Percentiles rank a stretch among this genome's conserved stretches.
Conservation (phyloP, 306 rosid species). For the Oemleria cerasiformis region DNA sequence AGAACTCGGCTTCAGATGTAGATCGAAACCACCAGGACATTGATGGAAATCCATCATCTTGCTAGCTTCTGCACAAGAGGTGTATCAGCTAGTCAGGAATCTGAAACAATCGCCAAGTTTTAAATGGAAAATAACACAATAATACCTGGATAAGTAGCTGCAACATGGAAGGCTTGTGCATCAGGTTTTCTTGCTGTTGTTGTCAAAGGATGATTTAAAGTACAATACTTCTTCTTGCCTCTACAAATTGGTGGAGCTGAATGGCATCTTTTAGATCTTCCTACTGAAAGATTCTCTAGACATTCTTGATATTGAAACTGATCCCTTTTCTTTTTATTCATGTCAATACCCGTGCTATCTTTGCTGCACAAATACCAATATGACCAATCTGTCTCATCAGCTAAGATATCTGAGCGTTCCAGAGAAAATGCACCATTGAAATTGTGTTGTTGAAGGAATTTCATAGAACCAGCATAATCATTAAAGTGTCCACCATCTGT, state of each 20-base stretch:
- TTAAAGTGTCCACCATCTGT: constrained; percentile 29
- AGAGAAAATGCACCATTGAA: constrained; percentile 23
- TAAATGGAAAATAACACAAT: constrained; percentile 18
- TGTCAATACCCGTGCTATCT: constrained; percentile 30
- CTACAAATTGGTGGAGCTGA: constrained; percentile 83
- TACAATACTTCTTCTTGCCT: constrained; percentile 53
- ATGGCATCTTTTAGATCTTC: constrained; percentile 59
- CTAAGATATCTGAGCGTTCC: constrained; percentile 30
- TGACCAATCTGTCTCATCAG: constrained; percentile 37
- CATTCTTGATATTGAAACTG: constrained; percentile 26
- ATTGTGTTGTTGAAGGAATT: constrained; percentile 32
- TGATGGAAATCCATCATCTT: constrained; percentile 34
- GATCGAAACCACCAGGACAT: constrained; percentile 22
- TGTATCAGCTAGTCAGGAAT: constrained; percentile 19
- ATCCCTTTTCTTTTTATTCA: constrained; percentile 30
- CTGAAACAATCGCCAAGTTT: neutral
- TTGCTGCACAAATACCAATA: constrained; percentile 24
- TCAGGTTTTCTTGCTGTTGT: constrained; percentile 28
- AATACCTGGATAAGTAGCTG: constrained; percentile 47
- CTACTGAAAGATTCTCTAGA: constrained; percentile 22
- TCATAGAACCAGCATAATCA: constrained; percentile 32
- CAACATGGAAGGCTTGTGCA: constrained; percentile 30
- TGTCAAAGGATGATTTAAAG: constrained; percentile 43
- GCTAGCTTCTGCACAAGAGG: constrained; percentile 41
- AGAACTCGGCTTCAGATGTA: constrained; percentile 20